Evolutionary conservation across 345 rosid species (phyloP).

Genomic region (Erucastrum elatum): DNA sequence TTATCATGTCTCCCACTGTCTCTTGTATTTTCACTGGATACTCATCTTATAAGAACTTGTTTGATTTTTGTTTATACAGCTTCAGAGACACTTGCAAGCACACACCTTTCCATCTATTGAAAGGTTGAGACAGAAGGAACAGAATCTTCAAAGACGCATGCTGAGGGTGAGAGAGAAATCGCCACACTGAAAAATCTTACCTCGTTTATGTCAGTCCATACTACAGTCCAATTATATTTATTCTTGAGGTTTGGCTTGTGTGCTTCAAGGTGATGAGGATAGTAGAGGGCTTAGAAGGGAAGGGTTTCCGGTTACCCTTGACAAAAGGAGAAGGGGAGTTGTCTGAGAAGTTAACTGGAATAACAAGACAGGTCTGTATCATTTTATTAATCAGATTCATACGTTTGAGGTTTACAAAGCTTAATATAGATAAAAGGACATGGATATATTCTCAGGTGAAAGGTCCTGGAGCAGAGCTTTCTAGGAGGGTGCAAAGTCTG

Average conservation of each 20-base stretch:
- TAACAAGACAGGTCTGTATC: slow-evolving; percentile 73
- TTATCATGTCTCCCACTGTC: not conserved
- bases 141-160: slow-evolving; percentile 90
- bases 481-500: slow-evolving; percentile 87
- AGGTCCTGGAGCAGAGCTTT: slow-evolving; percentile 97
- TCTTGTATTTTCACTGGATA: not conserved
- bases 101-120: slow-evolving; percentile 87
- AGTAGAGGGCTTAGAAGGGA: slow-evolving; percentile 85
- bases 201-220: slow-evolving; percentile 5
- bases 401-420: not conserved
- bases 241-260: slow-evolving; percentile 8
- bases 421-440: not conserved
- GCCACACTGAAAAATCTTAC: not conserved
- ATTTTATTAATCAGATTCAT: not conserved
- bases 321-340: slow-evolving; percentile 87
- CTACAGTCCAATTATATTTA: slow-evolving; percentile 9
- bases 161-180: slow-evolving; percentile 59
- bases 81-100: slow-evolving; percentile 97
- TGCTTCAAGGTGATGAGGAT: slow-evolving; percentile 78
- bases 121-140: slow-evolving; percentile 91
- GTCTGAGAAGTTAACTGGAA: slow-evolving; percentile 74
- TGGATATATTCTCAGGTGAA: slow-evolving; percentile 58
- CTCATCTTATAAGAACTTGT: not conserved
- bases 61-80: slow-evolving; percentile 49
- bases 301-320: slow-evolving; percentile 81